Evolutionary conservation across 1,139 yeast species (phyloP).

Genomic region (Waltiozyma sp.): DNA sequence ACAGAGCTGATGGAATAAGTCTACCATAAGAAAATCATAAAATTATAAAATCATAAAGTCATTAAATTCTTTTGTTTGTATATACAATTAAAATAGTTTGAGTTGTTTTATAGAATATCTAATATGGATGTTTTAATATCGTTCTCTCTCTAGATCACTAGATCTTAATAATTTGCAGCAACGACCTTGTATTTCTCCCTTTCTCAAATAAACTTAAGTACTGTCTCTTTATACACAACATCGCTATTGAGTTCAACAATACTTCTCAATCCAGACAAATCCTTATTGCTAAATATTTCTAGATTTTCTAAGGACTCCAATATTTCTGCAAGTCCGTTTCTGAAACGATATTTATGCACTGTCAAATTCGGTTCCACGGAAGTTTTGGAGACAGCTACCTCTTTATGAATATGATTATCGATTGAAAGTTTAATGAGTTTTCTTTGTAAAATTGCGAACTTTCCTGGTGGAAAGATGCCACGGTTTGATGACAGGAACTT

Average conservation of each 20-base stretch:
- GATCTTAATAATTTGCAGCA: too few relatives aligned
- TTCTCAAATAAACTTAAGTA: constrained; percentile 10
- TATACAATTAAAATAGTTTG: too few relatives aligned
- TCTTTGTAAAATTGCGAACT: neutral
- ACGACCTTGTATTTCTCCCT: neutral
- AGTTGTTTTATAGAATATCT: too few relatives aligned
- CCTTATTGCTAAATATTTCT: neutral
- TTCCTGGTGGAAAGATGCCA: neutral
- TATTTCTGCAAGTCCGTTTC: constrained; percentile 7
- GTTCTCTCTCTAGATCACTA: too few relatives aligned
- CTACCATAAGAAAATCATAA: too few relatives aligned
- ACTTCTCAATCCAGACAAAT: constrained; percentile 1
- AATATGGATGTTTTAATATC: too few relatives aligned
- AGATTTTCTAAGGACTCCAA: constrained; percentile 3
- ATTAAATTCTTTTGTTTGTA: neutral
- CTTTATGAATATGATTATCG: constrained; percentile 3
- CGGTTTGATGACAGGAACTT: constrained; percentile 5
- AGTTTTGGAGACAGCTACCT: neutral
- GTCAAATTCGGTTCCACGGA: constrained; percentile 5
- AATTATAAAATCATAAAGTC: neutral
- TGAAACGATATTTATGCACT: constrained; percentile 8
- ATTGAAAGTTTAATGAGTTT: constrained; percentile 6
- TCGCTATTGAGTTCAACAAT: constrained; percentile 7
- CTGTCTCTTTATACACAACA: constrained; percentile 8
- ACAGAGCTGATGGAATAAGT: too few relatives aligned